These are phyloP conservation scores for Rusavskia elegans DNA, from an alignment of 495 filamentous ascomycete genomes.

Conservation along the genomic window DNA sequence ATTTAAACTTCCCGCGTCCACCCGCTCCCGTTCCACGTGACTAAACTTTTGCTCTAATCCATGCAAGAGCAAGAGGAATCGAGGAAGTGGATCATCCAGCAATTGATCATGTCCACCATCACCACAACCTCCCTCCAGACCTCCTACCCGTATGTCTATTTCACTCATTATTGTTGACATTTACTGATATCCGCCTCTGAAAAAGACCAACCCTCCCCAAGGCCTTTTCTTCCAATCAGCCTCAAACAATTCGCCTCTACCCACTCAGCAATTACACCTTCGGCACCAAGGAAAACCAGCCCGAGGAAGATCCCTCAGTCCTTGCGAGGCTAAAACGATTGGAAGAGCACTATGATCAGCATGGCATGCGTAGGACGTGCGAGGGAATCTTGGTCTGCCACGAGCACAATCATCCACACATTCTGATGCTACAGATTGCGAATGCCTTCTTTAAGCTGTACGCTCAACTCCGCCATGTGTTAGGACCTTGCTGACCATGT, in stretches of 20 bases:
- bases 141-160: conserved; percentile 5
- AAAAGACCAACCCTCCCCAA: conserved; percentile 62
- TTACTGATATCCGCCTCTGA: conserved; percentile 1
- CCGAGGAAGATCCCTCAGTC: conserved; percentile 93
- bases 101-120: conserved; percentile 1
- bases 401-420: conserved; percentile 96
- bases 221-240: conserved; percentile 76
- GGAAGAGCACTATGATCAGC: conserved; percentile 78
- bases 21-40: no score
- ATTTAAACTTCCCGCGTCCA: no score
- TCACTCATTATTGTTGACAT: background rate
- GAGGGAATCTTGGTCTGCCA: conserved; percentile 95
- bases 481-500: background rate
- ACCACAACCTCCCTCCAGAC: conserved; percentile 3
- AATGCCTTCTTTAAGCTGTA: conserved; percentile 98
- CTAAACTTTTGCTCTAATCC: no score
- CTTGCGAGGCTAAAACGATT: conserved; percentile 80
- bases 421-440: conserved; percentile 95
- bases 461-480: conserved; percentile 1
- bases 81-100: background rate
- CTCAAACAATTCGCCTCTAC: conserved; percentile 79
- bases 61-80: no score
- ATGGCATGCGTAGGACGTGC: conserved; percentile 94
- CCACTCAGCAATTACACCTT: conserved; percentile 98
- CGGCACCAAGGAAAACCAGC: conserved; percentile 93